These are phyloP conservation scores for Fomitiporia mediterranea DNA, from an alignment of 1,284 basidiomycete genomes.

Conservation along the genomic window DNA sequence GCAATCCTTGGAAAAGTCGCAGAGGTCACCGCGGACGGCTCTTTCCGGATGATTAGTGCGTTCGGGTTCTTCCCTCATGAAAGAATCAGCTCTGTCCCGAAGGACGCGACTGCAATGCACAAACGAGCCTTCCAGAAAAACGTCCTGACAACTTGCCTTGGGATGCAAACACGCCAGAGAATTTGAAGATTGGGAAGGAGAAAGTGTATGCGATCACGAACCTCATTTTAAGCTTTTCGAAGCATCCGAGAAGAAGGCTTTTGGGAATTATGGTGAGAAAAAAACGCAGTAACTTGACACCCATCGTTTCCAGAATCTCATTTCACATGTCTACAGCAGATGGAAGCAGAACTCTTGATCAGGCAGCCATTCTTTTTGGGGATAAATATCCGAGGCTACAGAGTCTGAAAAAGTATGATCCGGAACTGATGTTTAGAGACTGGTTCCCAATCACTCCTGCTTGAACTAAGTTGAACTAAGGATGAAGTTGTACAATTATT, in stretches of 20 bases:
- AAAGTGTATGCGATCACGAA: slow-evolving; percentile 23
- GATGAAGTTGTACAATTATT: no score
- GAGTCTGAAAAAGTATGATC: slow-evolving; percentile 21
- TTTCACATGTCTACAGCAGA: neutral
- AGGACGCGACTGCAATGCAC: slow-evolving; percentile 33
- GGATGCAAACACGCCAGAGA: slow-evolving; percentile 32
- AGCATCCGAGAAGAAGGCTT: slow-evolving; percentile 19
- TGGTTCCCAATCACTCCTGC: slow-evolving; percentile 19
- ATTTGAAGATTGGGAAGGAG: slow-evolving; percentile 26
- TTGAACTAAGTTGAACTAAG: no score
- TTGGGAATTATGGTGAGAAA: slow-evolving; percentile 30
- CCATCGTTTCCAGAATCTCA: neutral
- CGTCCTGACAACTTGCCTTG: slow-evolving; percentile 33
- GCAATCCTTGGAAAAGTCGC: neutral
- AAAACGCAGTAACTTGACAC: no score
- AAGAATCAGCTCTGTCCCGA: slow-evolving; percentile 36
- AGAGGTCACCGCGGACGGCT: neutral
- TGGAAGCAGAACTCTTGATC: neutral
- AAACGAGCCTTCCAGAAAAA: slow-evolving; percentile 32
- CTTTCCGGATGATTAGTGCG: slow-evolving; percentile 1
- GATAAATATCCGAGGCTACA: slow-evolving; percentile 18
- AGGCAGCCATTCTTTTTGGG: slow-evolving; percentile 10
- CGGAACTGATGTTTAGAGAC: slow-evolving; percentile 13
- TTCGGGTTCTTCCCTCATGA: slow-evolving; percentile 40
- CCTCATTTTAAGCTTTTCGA: slow-evolving; percentile 18